These are phyloP conservation scores for Dichotomocladium elegans DNA, from an alignment of 371 early-diverging fungal species.

Conservation along the genomic window DNA sequence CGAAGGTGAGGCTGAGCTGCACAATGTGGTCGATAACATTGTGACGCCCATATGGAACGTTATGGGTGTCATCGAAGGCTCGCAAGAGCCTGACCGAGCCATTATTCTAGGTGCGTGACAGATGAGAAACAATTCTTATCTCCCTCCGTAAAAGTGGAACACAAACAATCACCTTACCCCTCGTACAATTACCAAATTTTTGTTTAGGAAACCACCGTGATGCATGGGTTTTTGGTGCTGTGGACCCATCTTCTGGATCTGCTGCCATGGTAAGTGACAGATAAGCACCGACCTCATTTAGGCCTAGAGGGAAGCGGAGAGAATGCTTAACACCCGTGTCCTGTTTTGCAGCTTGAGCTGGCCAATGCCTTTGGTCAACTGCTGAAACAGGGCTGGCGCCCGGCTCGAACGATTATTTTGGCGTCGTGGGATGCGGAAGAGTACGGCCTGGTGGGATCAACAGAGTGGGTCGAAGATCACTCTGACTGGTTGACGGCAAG, in stretches of 20 bases:
- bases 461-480: constrained; percentile 68
- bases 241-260: constrained; percentile 66
- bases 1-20: constrained; percentile 42
- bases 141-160: too few relatives aligned
- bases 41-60: constrained; percentile 65
- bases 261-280: constrained; percentile 42
- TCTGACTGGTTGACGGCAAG: constrained; percentile 46
- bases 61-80: constrained; percentile 56
- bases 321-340: background rate
- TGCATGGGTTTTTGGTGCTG: constrained; percentile 67
- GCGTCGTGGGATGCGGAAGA: constrained; percentile 66
- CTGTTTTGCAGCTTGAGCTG: constrained; percentile 32
- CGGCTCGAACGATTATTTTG: constrained; percentile 52
- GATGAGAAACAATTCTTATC: too few relatives aligned
- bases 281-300: background rate
- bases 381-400: constrained; percentile 53
- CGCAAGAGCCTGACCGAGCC: constrained; percentile 50
- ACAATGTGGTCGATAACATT: constrained; percentile 52
- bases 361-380: constrained; percentile 47
- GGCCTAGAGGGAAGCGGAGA: background rate
- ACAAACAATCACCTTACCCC: too few relatives aligned
- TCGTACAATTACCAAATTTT: too few relatives aligned
- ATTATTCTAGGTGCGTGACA: constrained; percentile 55
- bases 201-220: constrained; percentile 61
- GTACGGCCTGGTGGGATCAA: constrained; percentile 60